These are phyloP conservation scores for Xylariales sp. DNA, from an alignment of 2,329 filamentous ascomycete genomes.

Conservation along the genomic window DNA sequence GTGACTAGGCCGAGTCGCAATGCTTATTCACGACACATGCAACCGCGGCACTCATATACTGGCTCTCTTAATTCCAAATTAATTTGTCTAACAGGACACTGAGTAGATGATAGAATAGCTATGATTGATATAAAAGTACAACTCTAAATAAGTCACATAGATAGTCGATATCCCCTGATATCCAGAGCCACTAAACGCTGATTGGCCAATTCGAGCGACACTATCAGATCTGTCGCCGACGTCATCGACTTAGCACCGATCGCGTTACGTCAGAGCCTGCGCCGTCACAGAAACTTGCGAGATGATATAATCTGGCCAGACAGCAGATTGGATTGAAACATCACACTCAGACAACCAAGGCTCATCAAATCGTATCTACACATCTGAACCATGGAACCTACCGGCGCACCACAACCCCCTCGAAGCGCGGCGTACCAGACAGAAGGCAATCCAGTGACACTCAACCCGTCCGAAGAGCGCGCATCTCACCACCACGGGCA, in stretches of 20 bases:
- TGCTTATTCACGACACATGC: no score
- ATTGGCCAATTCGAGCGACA: conserved; percentile 19
- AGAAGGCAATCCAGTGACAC: conserved; percentile 45
- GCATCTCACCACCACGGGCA: conserved; percentile 34
- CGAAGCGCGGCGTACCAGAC: conserved; percentile 44
- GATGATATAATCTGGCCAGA: not conserved
- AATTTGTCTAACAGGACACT: no score
- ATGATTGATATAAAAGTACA: no score
- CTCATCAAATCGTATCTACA: not conserved
- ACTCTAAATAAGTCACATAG: not conserved
- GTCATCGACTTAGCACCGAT: conserved; percentile 20
- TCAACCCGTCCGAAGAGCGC: conserved; percentile 43
- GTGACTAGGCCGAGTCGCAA: no score
- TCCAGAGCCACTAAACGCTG: not conserved
- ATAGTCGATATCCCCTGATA: conserved; percentile 4
- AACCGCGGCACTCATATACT: no score
- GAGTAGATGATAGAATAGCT: not conserved
- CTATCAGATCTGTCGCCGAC: conserved; percentile 9
- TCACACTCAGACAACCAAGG: not conserved
- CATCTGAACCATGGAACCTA: conserved; percentile 43
- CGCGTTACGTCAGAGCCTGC: conserved; percentile 25
- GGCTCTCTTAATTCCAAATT: no score
- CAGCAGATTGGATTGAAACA: not conserved
- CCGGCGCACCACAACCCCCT: conserved; percentile 46
- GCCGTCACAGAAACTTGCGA: not conserved